Evolutionary conservation across 805 yeast genomes (phyloP), one percentile per base, ranked within the genome.

Genomic region (Kuraishia molischiana): DNA sequence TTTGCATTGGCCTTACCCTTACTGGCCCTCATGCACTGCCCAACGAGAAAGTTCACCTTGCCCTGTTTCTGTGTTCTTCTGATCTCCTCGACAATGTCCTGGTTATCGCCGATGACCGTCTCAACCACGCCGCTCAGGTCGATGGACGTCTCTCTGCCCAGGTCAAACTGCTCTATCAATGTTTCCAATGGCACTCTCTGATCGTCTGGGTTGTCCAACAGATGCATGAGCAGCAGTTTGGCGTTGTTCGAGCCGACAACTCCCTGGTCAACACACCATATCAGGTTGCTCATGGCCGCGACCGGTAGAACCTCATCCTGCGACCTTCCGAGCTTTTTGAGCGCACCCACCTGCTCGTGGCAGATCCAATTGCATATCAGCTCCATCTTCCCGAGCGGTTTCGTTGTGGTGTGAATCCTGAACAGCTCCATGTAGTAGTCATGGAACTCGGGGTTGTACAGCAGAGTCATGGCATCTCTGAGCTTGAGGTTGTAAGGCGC

Each of bases 21-120:
- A 2, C 85, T 73, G 39, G 68, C 62, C 49, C 77, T 75, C 95
- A 92, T 85, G 15, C 86, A 94, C 51, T 74, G 74, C 1, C 97
- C 97, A 3, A 92, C 69, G 39, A 92, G 62, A 49, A 66, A 85
- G 49, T 86, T 84, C 17, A 28, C 14, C 17, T 28, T 28, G 6
- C 31, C 31, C 17, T 9, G 31, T 6, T 8, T 5, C 5, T 9
- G 6, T 5, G 17, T 9, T 11, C 17, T 14, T 14, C 17, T 9
- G 3, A 65, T 51, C 1, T 47, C 44, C 2, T 52, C 19, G 2
- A 34, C 43, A 1, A 61, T 44, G 2, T 45, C 48, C 3, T 53
- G 56, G 11, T 44, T 52, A 2, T 66, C 65, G 2, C 48, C 50
- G 3, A 48, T 42, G 6, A 66, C 48, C 3, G 64, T 67, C 1